These are phyloP conservation scores for Paecilomyces variotii DNA, from an alignment of 2,329 filamentous ascomycete species.

Conservation along the genomic window DNA sequence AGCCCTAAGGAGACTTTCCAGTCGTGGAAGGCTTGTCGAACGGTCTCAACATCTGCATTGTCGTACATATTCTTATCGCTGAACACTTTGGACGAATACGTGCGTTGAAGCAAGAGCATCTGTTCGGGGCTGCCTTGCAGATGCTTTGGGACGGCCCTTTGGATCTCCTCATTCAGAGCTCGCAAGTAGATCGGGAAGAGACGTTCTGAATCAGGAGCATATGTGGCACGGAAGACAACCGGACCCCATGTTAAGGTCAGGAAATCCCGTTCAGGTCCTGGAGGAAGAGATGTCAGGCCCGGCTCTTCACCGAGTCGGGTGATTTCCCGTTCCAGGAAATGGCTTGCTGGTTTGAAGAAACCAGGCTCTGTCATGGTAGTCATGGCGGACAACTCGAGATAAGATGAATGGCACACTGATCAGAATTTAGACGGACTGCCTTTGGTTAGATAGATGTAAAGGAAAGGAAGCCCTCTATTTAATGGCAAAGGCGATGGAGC, in stretches of 20 bases:
- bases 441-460: not conserved
- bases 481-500: not conserved
- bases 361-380: not conserved
- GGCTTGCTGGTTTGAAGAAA: conserved; percentile 7
- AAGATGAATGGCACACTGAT: not conserved
- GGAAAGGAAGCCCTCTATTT: not conserved
- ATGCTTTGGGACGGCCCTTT: conserved; percentile 9
- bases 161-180: conserved; percentile 53
- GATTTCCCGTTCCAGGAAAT: conserved; percentile 21
- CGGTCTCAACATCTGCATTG: conserved; percentile 8
- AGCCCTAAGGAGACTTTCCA: conserved; percentile 20
- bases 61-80: conserved; percentile 9
- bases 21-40: conserved; percentile 19
- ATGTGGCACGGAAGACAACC: conserved; percentile 20
- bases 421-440: not conserved
- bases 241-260: conserved; percentile 22
- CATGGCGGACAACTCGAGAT: not conserved
- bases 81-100: conserved; percentile 21
- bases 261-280: conserved; percentile 19
- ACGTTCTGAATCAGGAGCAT: conserved; percentile 15
- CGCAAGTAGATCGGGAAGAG: conserved; percentile 48
- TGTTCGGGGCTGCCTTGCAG: conserved; percentile 16
- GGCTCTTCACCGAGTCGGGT: conserved; percentile 16
- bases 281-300: conserved; percentile 18
- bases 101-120: conserved; percentile 9